These are phyloP conservation scores for Prunus persica DNA, from an alignment of 306 rosid species.

Conservation along the genomic window Prunus_persica_NCBIv2 NC_034015.1:19748501-19749000, in stretches of 20 bases:
- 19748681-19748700: slow-evolving; percentile 59
- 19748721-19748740: slow-evolving; percentile 90
- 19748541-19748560: slow-evolving; percentile 74
- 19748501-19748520: slow-evolving; percentile 87
- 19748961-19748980: slow-evolving; percentile 84
- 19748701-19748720: slow-evolving; percentile 87
- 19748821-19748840: slow-evolving; percentile 82
- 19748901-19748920: slow-evolving; percentile 98
- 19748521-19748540: slow-evolving; percentile 85
- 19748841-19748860: slow-evolving; percentile 88
- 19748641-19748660: slow-evolving; percentile 83
- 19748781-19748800: slow-evolving; percentile 62
- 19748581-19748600: slow-evolving; percentile 81
- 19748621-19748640: slow-evolving; percentile 88
- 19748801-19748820: slow-evolving; percentile 79
- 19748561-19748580: slow-evolving; percentile 87
- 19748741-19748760: slow-evolving; percentile 81
- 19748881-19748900: slow-evolving; percentile 95
- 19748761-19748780: slow-evolving; percentile 66
- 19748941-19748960: slow-evolving; percentile 87
- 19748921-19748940: slow-evolving; percentile 59
- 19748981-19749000: slow-evolving; percentile 92
- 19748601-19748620: slow-evolving; percentile 88
- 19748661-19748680: slow-evolving; percentile 74
- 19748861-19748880: slow-evolving; percentile 98